These are phyloP conservation scores for Saturnispora ahearnii DNA, from an alignment of 805 yeast genomes.

Conservation along the genomic window DNA sequence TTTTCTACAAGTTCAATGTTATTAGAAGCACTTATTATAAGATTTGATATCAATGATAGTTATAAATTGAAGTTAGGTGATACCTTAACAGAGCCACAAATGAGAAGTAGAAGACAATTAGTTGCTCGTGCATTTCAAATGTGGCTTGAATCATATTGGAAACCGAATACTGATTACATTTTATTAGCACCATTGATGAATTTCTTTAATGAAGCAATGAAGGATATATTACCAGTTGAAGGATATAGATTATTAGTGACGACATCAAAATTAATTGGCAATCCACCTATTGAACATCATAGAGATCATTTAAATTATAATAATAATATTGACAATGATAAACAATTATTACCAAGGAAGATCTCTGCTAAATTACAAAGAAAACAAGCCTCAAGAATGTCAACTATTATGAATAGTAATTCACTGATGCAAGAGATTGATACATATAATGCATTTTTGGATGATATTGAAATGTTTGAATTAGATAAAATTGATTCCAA, in stretches of 20 bases:
- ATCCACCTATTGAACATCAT: slow-evolving; percentile 40
- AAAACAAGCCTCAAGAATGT: slow-evolving; percentile 24
- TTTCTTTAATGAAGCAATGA: slow-evolving; percentile 71
- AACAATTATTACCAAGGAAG: slow-evolving; percentile 47
- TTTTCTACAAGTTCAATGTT: slow-evolving; percentile 62
- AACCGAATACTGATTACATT: slow-evolving; percentile 47
- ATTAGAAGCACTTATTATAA: slow-evolving; percentile 53
- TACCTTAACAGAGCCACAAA: slow-evolving; percentile 16
- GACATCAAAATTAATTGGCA: slow-evolving; percentile 50
- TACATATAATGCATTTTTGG: slow-evolving; percentile 26
- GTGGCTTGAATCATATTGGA: slow-evolving; percentile 93
- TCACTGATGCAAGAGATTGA: slow-evolving; percentile 23
- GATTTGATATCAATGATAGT: slow-evolving; percentile 48
- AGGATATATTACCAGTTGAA: slow-evolving; percentile 54
- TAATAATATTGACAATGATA: slow-evolving; percentile 27
- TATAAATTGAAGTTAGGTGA: slow-evolving; percentile 20
- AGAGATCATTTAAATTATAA: slow-evolving; percentile 27
- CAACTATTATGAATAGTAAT: slow-evolving; percentile 10
- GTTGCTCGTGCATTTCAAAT: slow-evolving; percentile 61
- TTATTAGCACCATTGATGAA: slow-evolving; percentile 63
- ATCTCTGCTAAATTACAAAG: slow-evolving; percentile 31
- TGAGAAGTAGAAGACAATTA: slow-evolving; percentile 55
- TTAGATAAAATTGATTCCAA: slow-evolving; percentile 18
- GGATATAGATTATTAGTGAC: slow-evolving; percentile 51
- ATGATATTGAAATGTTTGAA: slow-evolving; percentile 27